Conservation (phyloP, 495 filamentous ascomycete species). For the Staphylotrichum longicolle region DNA sequence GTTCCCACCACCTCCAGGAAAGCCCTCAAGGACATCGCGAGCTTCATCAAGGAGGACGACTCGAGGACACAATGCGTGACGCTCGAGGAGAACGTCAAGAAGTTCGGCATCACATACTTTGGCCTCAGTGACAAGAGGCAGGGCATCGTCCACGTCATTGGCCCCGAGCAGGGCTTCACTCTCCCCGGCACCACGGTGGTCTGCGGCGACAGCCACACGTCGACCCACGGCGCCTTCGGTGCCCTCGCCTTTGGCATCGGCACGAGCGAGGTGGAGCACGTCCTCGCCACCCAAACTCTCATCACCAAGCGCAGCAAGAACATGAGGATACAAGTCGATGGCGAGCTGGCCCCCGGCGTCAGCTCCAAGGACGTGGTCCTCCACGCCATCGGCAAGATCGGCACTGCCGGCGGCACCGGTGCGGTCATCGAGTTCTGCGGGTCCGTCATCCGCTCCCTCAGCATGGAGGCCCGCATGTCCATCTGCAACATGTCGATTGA, state of each 20-base stretch:
- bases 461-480: slow-evolving; percentile 98
- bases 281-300: slow-evolving; percentile 91
- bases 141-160: slow-evolving; percentile 97
- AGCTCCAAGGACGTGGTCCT: slow-evolving; percentile 96
- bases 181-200: slow-evolving; percentile 96
- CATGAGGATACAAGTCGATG: slow-evolving; percentile 95
- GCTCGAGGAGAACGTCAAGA: slow-evolving; percentile 94
- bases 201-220: slow-evolving; percentile 96
- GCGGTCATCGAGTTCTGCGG: slow-evolving; percentile 97
- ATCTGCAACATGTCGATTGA: slow-evolving; percentile 99
- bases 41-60: slow-evolving; percentile 91
- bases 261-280: slow-evolving; percentile 97
- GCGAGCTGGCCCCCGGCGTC: slow-evolving; percentile 83
- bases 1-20: slow-evolving; percentile 87
- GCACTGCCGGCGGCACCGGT: slow-evolving; percentile 91
- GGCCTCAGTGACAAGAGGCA: slow-evolving; percentile 94
- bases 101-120: slow-evolving; percentile 95
- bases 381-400: slow-evolving; percentile 89
- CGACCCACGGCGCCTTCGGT: slow-evolving; percentile 95
- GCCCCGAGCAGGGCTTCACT: slow-evolving; percentile 98
- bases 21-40: slow-evolving; percentile 78
- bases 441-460: slow-evolving; percentile 81
- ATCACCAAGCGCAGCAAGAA: slow-evolving; percentile 96
- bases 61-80: slow-evolving; percentile 92
- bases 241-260: slow-evolving; percentile 96